Base-by-base conservation (phyloP, 1,139 yeast species). In the Suhomyces bribrorum region DNA sequence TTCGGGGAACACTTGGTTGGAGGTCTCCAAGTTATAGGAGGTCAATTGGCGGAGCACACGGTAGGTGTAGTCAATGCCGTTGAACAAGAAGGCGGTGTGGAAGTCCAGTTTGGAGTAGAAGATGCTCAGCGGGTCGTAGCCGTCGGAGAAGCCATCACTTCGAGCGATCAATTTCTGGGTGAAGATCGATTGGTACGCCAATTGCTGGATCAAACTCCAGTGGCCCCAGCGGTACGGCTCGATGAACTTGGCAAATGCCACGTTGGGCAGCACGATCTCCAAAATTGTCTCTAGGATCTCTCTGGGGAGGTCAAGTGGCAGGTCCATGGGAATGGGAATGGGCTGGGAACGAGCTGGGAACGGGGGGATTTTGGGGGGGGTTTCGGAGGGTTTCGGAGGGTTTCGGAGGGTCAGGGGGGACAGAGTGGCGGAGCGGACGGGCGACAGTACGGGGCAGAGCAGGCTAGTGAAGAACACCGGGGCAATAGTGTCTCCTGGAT, bases 251-350 rank as follows among this genome's bases (percentile, higher is more conserved):
- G 36, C 44, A 28, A 41, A 54, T 15, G 54, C 29, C 9, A 24
- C 37, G 13, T 43, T 38, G 11, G 49, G 42, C 9, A 45, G 30
- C 6, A 53, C 27, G 14, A 30, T 30, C 4, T 35, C 18, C 25
- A 55, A 45, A 12, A 52, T 40, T 16, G 17, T 28, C 7, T 40
- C 37, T 18, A 52, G 28, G n/a, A 54, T 25, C 33, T 53, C 59
- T 4, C 24, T 29, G 7, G 55, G 56, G 9, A 35, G 32, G 14
- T 13, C 11, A 7, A 25, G 13, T 12, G 14, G 7, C 11, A 9
- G 23, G 11, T 20, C 23, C 23, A 20, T 20, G 23, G 23, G 11
- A 2, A n/a, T 20, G 8, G 4, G 23, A n/a, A n/a, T n/a, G n/a
- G n/a, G n/a, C n/a, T n/a, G n/a, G n/a, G n/a, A n/a, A n/a, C n/a